Evolutionary conservation across 495 filamentous ascomycete genomes (phyloP), one percentile per base, ranked within the genome.

Genomic region (Lentithecium fluviatile): DNA sequence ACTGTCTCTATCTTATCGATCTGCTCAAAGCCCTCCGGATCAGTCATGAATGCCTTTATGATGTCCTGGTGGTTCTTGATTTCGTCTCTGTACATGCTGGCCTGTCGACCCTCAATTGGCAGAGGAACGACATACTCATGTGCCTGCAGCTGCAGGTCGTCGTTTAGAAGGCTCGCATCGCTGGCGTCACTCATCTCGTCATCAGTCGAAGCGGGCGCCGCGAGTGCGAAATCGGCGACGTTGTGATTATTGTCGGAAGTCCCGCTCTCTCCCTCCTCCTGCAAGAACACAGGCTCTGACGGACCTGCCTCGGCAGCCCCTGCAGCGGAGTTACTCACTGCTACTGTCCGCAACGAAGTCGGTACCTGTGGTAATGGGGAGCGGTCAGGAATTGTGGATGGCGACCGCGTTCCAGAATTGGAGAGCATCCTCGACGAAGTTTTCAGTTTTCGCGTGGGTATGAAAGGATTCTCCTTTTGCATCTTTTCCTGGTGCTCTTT

Each of bases 361-460:
- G 60, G 54, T 21, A 36, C 37, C 21, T 43, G 52, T 2, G 19
- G 52, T 13, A 7, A 37, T 12, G 54, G 53, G n/a, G 47, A 23
- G 7, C 48, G 60, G 47, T 64, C 60, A 2, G 60, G 60, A 36
- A 64, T 64, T 11, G 53, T 64, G 0, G 60, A 64, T 10, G 60
- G 60, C 1, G 60, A 64, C 23, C 60, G 13, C 26, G 60, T 58
- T 17, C 60, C 45, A 15, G 52, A 7, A 19, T 24, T 25, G 24
- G 53, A 10, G 25, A 45, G 45, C 34, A 43, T 13, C 2, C 26
- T 48, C 23, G 11, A 42, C 26, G 15, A 48, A n/a, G n/a, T n/a
- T 17, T 42, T 5, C 15, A 43, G 13, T 4, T 3, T 13, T 6
- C 40, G 40, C 40, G 40, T 20, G 4, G 4, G 40, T 15, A 3